A percentile compares a stretch with the other conserved stretches of the same genome.
Conservation (phyloP, 495 filamentous ascomycete genomes). For the Penicillium pulvis region DNA sequence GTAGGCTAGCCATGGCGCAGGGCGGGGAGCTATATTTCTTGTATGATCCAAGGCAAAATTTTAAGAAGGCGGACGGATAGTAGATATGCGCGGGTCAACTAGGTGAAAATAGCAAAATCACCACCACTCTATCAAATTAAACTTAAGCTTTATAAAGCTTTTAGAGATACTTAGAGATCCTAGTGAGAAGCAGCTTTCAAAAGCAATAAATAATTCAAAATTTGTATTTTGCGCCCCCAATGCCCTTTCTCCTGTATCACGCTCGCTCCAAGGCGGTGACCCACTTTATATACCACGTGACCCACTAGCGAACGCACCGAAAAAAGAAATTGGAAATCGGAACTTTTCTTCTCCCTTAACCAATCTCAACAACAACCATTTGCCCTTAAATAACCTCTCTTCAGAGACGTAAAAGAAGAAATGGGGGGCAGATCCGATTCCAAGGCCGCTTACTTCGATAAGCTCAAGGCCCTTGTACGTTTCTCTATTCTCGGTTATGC, state of each 20-base stretch:
- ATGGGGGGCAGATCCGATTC: constrained; percentile 97
- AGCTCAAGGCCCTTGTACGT: constrained; percentile 68
- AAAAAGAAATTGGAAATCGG: constrained; percentile 32
- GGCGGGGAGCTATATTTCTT: constrained; percentile 11
- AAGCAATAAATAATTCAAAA: not conserved
- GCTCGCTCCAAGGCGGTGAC: constrained; percentile 5
- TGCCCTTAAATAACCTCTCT: constrained; percentile 98
- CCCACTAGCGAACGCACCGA: constrained; percentile 45
- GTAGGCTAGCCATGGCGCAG: constrained; percentile 39
- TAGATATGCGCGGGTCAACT: not conserved
- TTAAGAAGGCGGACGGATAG: constrained; percentile 9
- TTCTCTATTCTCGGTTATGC: not conserved
- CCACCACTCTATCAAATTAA: not conserved
- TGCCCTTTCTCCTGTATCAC: constrained; percentile 9
- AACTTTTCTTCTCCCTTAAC: constrained; percentile 23
- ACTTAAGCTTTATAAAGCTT: not conserved
- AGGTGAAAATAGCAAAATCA: not conserved
- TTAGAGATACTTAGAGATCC: no score
- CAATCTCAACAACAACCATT: constrained; percentile 38
- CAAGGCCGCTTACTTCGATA: constrained; percentile 99
- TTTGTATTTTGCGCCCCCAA: constrained; percentile 2
- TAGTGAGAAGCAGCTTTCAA: not conserved
- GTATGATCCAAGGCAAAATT: constrained; percentile 20
- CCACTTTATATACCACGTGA: constrained; percentile 32
- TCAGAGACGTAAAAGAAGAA: constrained; percentile 80